Percentiles rank a stretch among this genome's conserved stretches.
Evolutionary conservation across 108 stramenopile genomes (phyloP).

Genomic region (Conticribra guillardii): DNA sequence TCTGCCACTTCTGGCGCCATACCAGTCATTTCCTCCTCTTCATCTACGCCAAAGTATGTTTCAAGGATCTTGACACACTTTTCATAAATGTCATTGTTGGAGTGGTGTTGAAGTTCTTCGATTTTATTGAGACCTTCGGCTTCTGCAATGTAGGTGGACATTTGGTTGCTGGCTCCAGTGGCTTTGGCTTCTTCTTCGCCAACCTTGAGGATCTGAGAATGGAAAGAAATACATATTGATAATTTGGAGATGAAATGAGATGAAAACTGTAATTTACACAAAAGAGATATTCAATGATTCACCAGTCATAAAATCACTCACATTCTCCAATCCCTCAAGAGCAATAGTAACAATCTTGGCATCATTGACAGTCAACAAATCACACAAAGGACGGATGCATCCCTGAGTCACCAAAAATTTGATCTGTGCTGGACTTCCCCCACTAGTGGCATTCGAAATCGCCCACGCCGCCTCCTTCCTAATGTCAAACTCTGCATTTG

Average conservation of each 20-base stretch:
- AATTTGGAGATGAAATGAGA: background rate
- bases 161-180: constrained; percentile 82
- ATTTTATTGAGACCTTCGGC: constrained; percentile 94
- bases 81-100: constrained; percentile 95
- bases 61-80: constrained; percentile 91
- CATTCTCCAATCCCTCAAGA: constrained; percentile 97
- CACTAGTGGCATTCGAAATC: constrained; percentile 97
- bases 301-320: constrained; percentile 25
- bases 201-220: constrained; percentile 87
- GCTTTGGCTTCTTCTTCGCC: constrained; percentile 90
- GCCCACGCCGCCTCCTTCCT: constrained; percentile 99
- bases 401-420: constrained; percentile 93
- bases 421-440: constrained; percentile 94
- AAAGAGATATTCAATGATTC: background rate
- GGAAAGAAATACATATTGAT: background rate
- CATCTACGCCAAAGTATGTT: constrained; percentile 93
- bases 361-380: constrained; percentile 89
- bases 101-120: constrained; percentile 93
- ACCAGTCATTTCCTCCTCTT: constrained; percentile 84
- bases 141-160: constrained; percentile 93
- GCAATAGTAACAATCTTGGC: constrained; percentile 97
- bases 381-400: constrained; percentile 94
- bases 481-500: constrained; percentile 97
- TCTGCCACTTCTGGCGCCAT: constrained; percentile 71
- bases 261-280: background rate